phyloP scores from a whole-genome alignment of 208 protist genomes.

The Leishmania lainsoni region DNA sequence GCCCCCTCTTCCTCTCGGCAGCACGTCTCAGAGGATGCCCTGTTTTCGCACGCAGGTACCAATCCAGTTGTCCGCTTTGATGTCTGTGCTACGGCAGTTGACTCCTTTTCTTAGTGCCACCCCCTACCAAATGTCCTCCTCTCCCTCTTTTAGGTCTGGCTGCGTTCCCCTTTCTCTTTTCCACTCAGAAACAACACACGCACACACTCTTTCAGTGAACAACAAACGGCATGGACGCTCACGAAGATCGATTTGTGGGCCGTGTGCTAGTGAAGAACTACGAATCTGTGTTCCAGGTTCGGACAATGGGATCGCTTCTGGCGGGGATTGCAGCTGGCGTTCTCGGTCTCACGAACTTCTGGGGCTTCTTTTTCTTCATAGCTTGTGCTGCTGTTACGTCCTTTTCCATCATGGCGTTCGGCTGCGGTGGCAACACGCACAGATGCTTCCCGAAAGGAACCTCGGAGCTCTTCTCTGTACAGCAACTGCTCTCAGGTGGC shows the following conservation, averaged over 20 bases:
- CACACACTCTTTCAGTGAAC: background rate
- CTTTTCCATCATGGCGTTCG: constrained; percentile 51
- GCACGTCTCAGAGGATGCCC: background rate
- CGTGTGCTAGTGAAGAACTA: constrained; percentile 61
- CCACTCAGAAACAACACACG: background rate
- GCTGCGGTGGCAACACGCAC: constrained; percentile 56
- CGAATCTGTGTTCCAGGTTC: constrained; percentile 60
- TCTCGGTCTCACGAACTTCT: constrained; percentile 73
- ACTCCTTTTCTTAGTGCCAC: background rate
- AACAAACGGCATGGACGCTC: constrained; percentile 37
- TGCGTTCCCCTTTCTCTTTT: constrained; percentile 19
- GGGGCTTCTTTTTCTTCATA: constrained; percentile 75
- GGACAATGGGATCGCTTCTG: constrained; percentile 76
- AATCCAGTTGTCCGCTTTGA: background rate
- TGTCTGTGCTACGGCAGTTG: background rate
- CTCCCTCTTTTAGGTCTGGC: background rate
- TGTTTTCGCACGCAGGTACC: background rate
- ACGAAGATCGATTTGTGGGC: constrained; percentile 61
- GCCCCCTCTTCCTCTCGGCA: background rate
- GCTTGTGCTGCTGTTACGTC: constrained; percentile 59
- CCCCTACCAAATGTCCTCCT: background rate
- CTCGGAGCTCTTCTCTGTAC: constrained; percentile 69
- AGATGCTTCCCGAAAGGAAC: constrained; percentile 79
- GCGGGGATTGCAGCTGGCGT: constrained; percentile 76
- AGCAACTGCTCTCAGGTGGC: constrained; percentile 54